Base-by-base conservation (phyloP, 768 basidiomycete genomes). In the Leccinum aurantiacum region DNA sequence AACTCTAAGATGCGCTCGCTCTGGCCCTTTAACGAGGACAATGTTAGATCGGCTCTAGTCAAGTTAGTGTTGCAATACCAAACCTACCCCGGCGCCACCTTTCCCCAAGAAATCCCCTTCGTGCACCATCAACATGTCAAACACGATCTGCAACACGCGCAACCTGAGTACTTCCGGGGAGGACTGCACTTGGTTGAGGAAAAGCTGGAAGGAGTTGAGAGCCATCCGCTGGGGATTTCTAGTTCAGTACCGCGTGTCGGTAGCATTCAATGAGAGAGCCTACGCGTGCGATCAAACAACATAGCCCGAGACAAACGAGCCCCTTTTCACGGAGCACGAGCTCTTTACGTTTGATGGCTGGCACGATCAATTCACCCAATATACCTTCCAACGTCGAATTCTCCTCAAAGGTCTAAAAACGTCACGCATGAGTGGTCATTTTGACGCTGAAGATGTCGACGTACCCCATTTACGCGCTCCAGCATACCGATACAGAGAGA, bases 331-430 rank as follows among this genome's bases (percentile, higher is more conserved):
- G 77, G 27, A 91, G 76, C 2, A 61, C 60, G 6, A 91, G 80
- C 65, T 96, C 93, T 75, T 95, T 95, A 55, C 92, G 84, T 69
- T 89, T 87, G 48, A 98, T 91, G 5, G 92, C 86, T 3, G 96
- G 96, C 33, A 97, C 84, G 67, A 98, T 93, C 17, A 99, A 78
- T 65, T 98, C 93, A 10, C 91, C 79, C 72, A 85, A 69, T 22
- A 81, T 73, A 27, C 91, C 89, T 60, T 86, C 84, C 59, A 90
- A 73, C 4, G 84, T 87, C 7, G 87, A 85, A 68, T 89, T 88
- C 60, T 89, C 87, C 63, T 86, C 82, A 55, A 84, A 83, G 1
- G 80, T 82, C 82, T 83, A 57, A 25, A 37, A 1, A 13, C 5
- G 3, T 5, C 25, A 17, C 22, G 1, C 10, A 0, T 67, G 13